These are phyloP conservation scores for Fraxinus cuspidata DNA, from an alignment of 257 asterid genomes.

Conservation along the genomic window DNA sequence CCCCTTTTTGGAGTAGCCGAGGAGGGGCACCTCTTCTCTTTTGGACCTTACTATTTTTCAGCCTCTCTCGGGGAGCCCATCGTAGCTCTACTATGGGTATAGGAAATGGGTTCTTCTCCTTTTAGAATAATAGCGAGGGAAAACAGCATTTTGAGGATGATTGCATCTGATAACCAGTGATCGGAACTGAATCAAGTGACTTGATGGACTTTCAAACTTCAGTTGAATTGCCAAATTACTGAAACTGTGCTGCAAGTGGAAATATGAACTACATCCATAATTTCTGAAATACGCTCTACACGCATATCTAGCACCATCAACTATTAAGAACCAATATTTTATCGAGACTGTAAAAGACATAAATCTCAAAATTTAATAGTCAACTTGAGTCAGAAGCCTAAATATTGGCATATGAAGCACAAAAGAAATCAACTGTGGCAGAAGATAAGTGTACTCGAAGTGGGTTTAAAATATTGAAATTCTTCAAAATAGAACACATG, in stretches of 20 bases:
- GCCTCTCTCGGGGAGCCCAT: slow-evolving; percentile 82
- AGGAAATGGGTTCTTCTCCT: slow-evolving; percentile 92
- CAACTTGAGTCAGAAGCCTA: background rate
- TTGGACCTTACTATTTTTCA: slow-evolving; percentile 59
- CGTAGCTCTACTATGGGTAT: slow-evolving; percentile 84
- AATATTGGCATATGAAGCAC: background rate
- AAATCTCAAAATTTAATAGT: background rate
- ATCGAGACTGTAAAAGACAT: background rate
- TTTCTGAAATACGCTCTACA: background rate
- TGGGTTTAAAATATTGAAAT: background rate
- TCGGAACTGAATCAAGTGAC: slow-evolving; percentile 33
- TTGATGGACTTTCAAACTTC: slow-evolving; percentile 34
- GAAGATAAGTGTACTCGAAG: background rate
- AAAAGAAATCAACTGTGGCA: background rate
- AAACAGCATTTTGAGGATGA: slow-evolving; percentile 85
- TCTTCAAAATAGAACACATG: background rate
- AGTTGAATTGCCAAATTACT: slow-evolving; percentile 32
- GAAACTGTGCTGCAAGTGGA: slow-evolving; percentile 51
- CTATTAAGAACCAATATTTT: background rate
- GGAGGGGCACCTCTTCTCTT: slow-evolving; percentile 64
- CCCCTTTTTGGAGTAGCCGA: slow-evolving; percentile 85
- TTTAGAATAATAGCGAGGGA: slow-evolving; percentile 80
- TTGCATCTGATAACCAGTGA: slow-evolving; percentile 46
- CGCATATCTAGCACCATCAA: background rate
- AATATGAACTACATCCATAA: slow-evolving; percentile 7